Evolutionary conservation across 176 grass and related monocot species (phyloP).

Genomic region (Calamus simplicifolius): DNA sequence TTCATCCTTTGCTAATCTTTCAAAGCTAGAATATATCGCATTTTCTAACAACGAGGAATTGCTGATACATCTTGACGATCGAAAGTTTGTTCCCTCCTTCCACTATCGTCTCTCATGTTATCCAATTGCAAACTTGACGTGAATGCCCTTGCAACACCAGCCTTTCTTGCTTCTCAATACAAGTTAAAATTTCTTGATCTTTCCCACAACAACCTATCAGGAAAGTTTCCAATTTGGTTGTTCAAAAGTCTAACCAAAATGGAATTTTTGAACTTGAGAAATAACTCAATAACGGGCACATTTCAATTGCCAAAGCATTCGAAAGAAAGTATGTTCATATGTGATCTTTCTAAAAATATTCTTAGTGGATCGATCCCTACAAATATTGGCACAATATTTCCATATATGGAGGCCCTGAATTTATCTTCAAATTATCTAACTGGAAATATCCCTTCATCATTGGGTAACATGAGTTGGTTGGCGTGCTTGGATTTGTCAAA

Average conservation of each 20-base stretch:
- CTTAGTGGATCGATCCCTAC: background rate
- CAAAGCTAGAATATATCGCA: background rate
- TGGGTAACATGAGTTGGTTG: background rate
- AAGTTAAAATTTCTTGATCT: slow-evolving; percentile 20
- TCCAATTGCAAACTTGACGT: slow-evolving; percentile 25
- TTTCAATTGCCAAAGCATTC: background rate
- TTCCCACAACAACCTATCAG: slow-evolving; percentile 21
- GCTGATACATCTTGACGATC: background rate
- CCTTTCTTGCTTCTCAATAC: slow-evolving; percentile 16
- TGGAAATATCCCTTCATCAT: slow-evolving; percentile 13
- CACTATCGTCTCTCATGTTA: slow-evolving; percentile 15
- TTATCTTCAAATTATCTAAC: slow-evolving; percentile 10
- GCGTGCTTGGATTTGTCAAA: slow-evolving; percentile 11
- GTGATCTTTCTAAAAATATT: slow-evolving; percentile 20
- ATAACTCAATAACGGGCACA: slow-evolving; percentile 17
- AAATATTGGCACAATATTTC: slow-evolving; percentile 23
- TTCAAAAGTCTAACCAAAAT: slow-evolving; percentile 15
- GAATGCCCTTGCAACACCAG: background rate
- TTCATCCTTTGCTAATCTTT: background rate
- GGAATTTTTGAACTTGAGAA: background rate
- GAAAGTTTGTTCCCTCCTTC: slow-evolving; percentile 11
- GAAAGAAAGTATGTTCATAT: background rate
- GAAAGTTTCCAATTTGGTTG: slow-evolving; percentile 20
- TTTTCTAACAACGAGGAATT: slow-evolving; percentile 19
- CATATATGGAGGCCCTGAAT: background rate